Base-by-base conservation (phyloP, 345 rosid genomes). In the Erysimum cheiranthoides region DNA sequence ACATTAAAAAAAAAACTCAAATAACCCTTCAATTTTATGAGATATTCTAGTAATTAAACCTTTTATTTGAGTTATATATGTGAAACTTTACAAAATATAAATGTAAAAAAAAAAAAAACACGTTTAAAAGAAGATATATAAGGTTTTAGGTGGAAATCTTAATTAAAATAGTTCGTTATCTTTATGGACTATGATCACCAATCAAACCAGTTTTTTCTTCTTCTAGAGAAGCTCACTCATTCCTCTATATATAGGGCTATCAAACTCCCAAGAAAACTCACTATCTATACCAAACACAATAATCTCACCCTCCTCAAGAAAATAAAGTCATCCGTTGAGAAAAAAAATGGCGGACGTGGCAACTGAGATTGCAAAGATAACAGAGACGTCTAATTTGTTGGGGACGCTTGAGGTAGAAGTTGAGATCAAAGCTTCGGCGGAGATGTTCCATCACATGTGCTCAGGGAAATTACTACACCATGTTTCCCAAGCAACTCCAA, bases 241-340 rank as follows among this genome's bases (percentile, higher is more conserved):
- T 45, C 30, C 65, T 64, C 65, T 73, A 64, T 16, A 32, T 53
- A 73, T 40, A 65, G 66, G 31, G 58, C 31, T 57, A 45, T 21
- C 36, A 10, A 66, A 11, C 10, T 3, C 49, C 39, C 27, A 43
- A 54, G 38, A 5, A 6, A 64, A 64, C 71, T 64, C 71, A 64
- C 64, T 8, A 25, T 64, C 42, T 32, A 49, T 11, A 65, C 56
- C 28, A 12, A 40, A 18, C 5, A 50, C 3, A 51, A 43, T 40
- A 16, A 13, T 3, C 4, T 5, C 52, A 36, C 28, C n/a, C 47
- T 52, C 53, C 10, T 39, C 10, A 70, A 31, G 43, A 70, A 8
- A 25, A 43, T 17, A 54, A 54, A n/a, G n/a, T n/a, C n/a, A 21
- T 21, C 25, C 25, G 25, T 21, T 21, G 25, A 1, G 25, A 1